These are phyloP conservation scores for Lepidopterella palustris DNA, from an alignment of 495 filamentous ascomycete genomes.

Conservation along the genomic window DNA sequence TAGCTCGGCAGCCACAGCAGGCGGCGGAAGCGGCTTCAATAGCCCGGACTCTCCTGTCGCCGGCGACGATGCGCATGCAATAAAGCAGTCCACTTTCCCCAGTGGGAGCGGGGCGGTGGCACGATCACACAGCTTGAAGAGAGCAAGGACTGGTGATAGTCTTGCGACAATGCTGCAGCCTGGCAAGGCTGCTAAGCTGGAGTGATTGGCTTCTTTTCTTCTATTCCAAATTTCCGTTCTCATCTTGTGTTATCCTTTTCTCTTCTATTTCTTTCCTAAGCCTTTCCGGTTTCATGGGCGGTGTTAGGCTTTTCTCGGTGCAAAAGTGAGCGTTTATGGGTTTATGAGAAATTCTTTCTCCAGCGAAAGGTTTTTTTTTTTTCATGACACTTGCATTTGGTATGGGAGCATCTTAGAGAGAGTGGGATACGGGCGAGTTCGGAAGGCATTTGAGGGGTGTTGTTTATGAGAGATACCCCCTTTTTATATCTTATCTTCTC, in stretches of 20 bases:
- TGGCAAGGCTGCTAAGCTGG: not conserved
- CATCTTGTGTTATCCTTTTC: not conserved
- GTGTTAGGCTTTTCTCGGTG: too few species aligned
- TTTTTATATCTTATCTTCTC: too few species aligned
- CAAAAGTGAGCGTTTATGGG: too few species aligned
- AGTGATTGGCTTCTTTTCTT: not conserved
- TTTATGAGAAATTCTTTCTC: too few species aligned
- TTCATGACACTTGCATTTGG: too few species aligned
- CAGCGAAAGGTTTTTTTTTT: too few species aligned
- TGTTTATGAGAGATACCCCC: too few species aligned
- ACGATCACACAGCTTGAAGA: conserved; percentile 16
- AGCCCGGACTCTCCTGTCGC: conserved; percentile 18
- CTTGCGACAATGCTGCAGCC: conserved; percentile 3
- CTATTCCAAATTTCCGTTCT: not conserved
- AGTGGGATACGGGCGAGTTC: too few species aligned
- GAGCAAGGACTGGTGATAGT: conserved; percentile 22
- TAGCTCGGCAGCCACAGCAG: conserved; percentile 38
- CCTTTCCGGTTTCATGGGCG: too few species aligned
- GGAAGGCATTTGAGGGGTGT: too few species aligned
- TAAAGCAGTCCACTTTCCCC: not conserved
- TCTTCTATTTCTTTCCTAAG: too few species aligned
- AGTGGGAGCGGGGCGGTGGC: not conserved
- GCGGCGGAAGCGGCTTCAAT: conserved; percentile 38
- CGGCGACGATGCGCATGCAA: not conserved
- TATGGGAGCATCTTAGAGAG: too few species aligned